Conservation (phyloP, 805 yeast genomes). For the Zygosaccharomyces pseudorouxii region DNA sequence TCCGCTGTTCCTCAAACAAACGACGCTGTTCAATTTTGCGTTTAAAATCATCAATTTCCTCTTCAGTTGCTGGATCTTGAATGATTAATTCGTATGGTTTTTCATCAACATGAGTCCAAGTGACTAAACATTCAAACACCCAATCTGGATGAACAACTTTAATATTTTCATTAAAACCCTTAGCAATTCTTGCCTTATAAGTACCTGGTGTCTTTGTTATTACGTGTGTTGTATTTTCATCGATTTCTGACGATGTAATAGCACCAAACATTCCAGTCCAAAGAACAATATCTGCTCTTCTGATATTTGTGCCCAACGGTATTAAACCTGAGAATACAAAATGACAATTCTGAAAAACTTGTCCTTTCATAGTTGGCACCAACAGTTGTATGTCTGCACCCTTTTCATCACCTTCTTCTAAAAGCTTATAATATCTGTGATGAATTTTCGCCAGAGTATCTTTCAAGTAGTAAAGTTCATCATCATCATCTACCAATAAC, state of each 20-base stretch:
- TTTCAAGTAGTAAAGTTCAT: slow-evolving; percentile 62
- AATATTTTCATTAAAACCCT: slow-evolving; percentile 52
- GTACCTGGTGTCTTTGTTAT: slow-evolving; percentile 79
- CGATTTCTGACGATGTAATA: slow-evolving; percentile 63
- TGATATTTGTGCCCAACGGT: slow-evolving; percentile 71
- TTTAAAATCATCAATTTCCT: slow-evolving; percentile 35
- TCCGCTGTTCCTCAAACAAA: slow-evolving; percentile 14
- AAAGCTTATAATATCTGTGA: slow-evolving; percentile 52
- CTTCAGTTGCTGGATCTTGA: slow-evolving; percentile 43
- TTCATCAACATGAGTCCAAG: slow-evolving; percentile 71
- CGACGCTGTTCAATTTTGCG: slow-evolving; percentile 31
- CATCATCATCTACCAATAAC: slow-evolving; percentile 72
- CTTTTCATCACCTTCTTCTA: slow-evolving; percentile 46
- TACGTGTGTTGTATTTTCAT: slow-evolving; percentile 77
- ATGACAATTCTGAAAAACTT: slow-evolving; percentile 62
- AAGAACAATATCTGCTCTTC: slow-evolving; percentile 77
- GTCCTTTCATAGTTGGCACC: slow-evolving; percentile 66
- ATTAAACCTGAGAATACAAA: slow-evolving; percentile 85
- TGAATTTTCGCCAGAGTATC: slow-evolving; percentile 63
- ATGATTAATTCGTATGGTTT: slow-evolving; percentile 51
- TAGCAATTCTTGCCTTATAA: slow-evolving; percentile 77
- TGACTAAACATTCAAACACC: slow-evolving; percentile 79
- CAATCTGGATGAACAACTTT: slow-evolving; percentile 88
- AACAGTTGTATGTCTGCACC: slow-evolving; percentile 64
- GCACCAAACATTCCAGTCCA: slow-evolving; percentile 96